Percentiles rank a stretch among this genome's conserved stretches.
phyloP scores from a whole-genome alignment of 2,329 filamentous ascomycete species.

The Neofusicoccum sp. region DNA sequence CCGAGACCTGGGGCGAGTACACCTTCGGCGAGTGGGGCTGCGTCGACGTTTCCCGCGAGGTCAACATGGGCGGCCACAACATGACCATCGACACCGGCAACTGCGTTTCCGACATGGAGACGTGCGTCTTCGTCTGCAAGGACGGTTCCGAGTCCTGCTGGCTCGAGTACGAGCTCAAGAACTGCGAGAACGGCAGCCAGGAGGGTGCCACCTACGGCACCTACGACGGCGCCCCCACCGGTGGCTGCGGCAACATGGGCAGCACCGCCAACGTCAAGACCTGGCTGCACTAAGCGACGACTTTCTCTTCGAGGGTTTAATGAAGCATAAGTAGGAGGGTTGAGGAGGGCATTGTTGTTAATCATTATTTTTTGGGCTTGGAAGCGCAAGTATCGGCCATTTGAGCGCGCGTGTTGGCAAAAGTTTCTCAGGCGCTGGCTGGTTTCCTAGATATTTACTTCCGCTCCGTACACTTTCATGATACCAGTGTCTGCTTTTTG shows the following conservation, averaged over 20 bases:
- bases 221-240: constrained; percentile 19
- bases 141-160: constrained; percentile 32
- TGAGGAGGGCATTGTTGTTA: constrained; percentile 9
- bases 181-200: constrained; percentile 21
- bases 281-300: constrained; percentile 11
- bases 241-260: constrained; percentile 19
- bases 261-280: constrained; percentile 17
- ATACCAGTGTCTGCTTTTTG: constrained; percentile 16
- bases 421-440: background rate
- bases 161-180: constrained; percentile 20
- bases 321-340: constrained; percentile 6
- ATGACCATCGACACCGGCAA: constrained; percentile 41
- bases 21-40: constrained; percentile 40
- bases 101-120: constrained; percentile 43
- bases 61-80: constrained; percentile 44
- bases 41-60: constrained; percentile 45
- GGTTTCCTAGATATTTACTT: constrained; percentile 9
- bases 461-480: background rate
- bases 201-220: constrained; percentile 17
- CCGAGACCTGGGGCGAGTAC: constrained; percentile 48
- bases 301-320: background rate
- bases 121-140: constrained; percentile 46
- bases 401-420: background rate
- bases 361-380: constrained; percentile 2
- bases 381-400: background rate